Evolutionary conservation across 345 rosid genomes (phyloP), one percentile per base, ranked within the genome.

Genomic region (Eucalyptus albens): DNA sequence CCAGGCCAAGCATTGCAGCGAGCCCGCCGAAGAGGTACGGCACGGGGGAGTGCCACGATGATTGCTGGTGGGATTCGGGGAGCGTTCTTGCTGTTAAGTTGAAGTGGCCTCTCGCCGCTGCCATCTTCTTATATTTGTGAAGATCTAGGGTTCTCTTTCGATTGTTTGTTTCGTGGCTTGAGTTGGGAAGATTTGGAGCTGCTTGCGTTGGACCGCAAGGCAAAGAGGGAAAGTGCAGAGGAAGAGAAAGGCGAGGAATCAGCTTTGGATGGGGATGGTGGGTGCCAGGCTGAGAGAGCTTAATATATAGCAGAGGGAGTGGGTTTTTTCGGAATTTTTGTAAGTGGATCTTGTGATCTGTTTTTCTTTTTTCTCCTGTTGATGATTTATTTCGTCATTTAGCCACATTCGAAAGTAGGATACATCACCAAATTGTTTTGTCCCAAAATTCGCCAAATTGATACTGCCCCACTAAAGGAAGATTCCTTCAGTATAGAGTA

Each of bases 1-100:
- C 96, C 85, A 97, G 94, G 77, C 99, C 99, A 7, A 97, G 92
- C 98, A 97, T 97, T 50, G 98, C 99, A 0, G 99, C 99, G 44
- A 97, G 90, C 29, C 99, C 99, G 24, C 99, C 99, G 72, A 97
- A 97, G 60, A 97, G 92, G 92, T 96, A 97, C 0, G 99, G 99
- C 53, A 97, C 97, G 3, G 99, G 99, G 65, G 99, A 97, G 91
- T 97, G 99, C 98, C 99, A 94, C 33, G 98, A 94, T 6, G 97
- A 95, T 92, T 91, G 97, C 65, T 91, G 93, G 85, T 80, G 88
- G 7, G 69, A 55, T 24, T 91, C 47, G 88, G 83, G 88, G 88
- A 90, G 6, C 88, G 88, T 21, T 86, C 69, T 40, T 15, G 86
- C 65, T 19, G 94, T 91, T 15, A 86, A 92, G 89, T 93, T 93